phyloP scores from a whole-genome alignment of 2,329 filamentous ascomycete genomes.

The Arachnomyces sp. region DNA sequence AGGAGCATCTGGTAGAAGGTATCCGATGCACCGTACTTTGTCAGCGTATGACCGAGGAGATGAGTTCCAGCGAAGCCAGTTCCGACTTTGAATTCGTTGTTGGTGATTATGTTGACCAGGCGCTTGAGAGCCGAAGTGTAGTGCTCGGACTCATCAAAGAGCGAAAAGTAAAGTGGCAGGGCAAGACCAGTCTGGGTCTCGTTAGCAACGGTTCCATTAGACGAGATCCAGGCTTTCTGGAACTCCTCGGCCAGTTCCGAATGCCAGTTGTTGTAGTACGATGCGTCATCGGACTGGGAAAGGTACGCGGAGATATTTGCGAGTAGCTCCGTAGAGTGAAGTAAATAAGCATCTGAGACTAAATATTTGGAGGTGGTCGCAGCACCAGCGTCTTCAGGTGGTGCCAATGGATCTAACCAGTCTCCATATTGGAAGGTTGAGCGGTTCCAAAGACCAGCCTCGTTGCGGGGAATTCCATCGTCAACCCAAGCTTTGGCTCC shows the following conservation, averaged over 20 bases:
- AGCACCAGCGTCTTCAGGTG: constrained; percentile 25
- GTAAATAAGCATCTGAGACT: constrained; percentile 34
- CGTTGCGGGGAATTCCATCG: constrained; percentile 23
- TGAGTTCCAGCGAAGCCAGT: constrained; percentile 32
- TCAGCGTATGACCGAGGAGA: constrained; percentile 22
- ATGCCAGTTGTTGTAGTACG: constrained; percentile 16
- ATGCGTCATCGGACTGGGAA: constrained; percentile 13
- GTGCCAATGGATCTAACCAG: constrained; percentile 36
- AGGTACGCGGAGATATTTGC: constrained; percentile 21
- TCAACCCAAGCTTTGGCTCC: constrained; percentile 33
- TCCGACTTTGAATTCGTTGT: constrained; percentile 21
- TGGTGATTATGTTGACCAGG: constrained; percentile 16
- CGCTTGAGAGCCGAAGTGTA: constrained; percentile 13
- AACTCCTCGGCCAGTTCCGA: constrained; percentile 19
- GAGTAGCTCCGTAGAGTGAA: constrained; percentile 26
- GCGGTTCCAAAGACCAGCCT: constrained; percentile 29
- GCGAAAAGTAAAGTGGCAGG: constrained; percentile 20
- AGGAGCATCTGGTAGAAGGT: constrained; percentile 36
- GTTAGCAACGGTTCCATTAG: constrained; percentile 19
- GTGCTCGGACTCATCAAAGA: constrained; percentile 14
- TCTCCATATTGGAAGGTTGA: constrained; percentile 31
- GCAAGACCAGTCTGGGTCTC: constrained; percentile 27
- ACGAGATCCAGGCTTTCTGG: constrained; percentile 23
- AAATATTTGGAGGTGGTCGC: constrained; percentile 26
- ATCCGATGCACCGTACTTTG: constrained; percentile 14